These are phyloP conservation scores for Didymella segeticola DNA, from an alignment of 2,329 filamentous ascomycete genomes.

Conservation along the genomic window DNA sequence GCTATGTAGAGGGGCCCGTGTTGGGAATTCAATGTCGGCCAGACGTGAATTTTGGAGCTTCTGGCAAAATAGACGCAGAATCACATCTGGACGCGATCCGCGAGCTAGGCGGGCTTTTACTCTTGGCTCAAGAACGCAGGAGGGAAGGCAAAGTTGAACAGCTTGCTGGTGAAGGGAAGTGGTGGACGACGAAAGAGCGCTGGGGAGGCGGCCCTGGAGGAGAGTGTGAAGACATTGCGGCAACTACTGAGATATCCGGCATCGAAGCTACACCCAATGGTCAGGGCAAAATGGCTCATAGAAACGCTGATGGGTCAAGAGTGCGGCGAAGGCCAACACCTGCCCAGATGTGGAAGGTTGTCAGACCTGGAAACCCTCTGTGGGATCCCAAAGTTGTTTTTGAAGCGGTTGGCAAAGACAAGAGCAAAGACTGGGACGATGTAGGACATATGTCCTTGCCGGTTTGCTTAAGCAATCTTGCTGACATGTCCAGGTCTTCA, in stretches of 20 bases:
- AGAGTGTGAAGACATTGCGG: constrained; percentile 48
- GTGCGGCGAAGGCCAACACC: constrained; percentile 53
- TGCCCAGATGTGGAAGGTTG: constrained; percentile 60
- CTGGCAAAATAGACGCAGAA: constrained; percentile 37
- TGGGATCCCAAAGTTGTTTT: constrained; percentile 66
- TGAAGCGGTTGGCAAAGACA: constrained; percentile 62
- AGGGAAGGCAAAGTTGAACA: constrained; percentile 60
- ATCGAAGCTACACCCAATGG: constrained; percentile 38
- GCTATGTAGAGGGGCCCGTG: constrained; percentile 65
- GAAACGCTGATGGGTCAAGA: constrained; percentile 38
- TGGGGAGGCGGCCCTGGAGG: constrained; percentile 63
- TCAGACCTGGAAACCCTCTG: constrained; percentile 57
- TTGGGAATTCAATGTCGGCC: constrained; percentile 62
- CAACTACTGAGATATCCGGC: constrained; percentile 30
- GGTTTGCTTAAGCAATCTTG: background rate
- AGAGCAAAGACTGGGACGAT: constrained; percentile 58
- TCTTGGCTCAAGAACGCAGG: constrained; percentile 66
- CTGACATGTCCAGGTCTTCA: constrained; percentile 58
- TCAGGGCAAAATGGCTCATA: constrained; percentile 44
- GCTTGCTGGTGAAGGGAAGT: constrained; percentile 62
- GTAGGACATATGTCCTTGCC: constrained; percentile 49
- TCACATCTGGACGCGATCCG: constrained; percentile 60
- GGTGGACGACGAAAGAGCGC: constrained; percentile 64
- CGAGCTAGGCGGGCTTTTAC: constrained; percentile 64
- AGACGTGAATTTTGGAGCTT: constrained; percentile 60